Evolutionary conservation across 352 stramenopile species (phyloP), one percentile per base, ranked within the genome.

Genomic region (Phytophthora idaei): DNA sequence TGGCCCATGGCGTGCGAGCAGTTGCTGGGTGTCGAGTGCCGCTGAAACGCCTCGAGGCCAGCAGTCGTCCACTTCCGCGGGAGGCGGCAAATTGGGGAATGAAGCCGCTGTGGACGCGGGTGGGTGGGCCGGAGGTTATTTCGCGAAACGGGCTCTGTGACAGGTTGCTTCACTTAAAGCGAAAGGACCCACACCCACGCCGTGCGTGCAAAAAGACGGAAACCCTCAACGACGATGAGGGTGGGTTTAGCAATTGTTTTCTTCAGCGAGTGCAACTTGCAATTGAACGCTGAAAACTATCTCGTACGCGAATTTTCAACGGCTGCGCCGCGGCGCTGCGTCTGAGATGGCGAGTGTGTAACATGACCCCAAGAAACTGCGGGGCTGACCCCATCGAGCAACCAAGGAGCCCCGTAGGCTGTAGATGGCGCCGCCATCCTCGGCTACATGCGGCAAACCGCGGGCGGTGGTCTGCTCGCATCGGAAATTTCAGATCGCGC

Each of bases 51-150:
- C 61, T 46, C 61, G 36, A 57, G 11, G 39, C 25, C 50, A 32
- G 25, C 42, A 36, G 61, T 67, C 61, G 63, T 70, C 61, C 64
- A 69, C 56, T 76, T 81, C 71, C 57, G 71, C 63, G 53, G 68
- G 53, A 72, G 57, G 36, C 62, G 65, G 71, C 61, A 76, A 73
- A 83, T 85, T 85, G 63, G 61, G 71, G 63, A 87, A 83, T 87
- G 78, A 81, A 62, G 58, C 62, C 44, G 59, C 34, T 72, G 36
- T 27, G 41, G 32, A 46, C 46, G 46, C 62, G 52, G 61, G 50
- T 37, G 55, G 51, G 36, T 64, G 59, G 42, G 58, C 31, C 42
- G 50, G 62, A 59, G 53, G 61, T 78, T 81, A 74, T 78, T 82
- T 73, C 74, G 45, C 56, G 56, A 63, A 63, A 63, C 56, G 56